Conservation (phyloP, 2,329 filamentous ascomycete genomes). For the Venturia carpophila region DNA sequence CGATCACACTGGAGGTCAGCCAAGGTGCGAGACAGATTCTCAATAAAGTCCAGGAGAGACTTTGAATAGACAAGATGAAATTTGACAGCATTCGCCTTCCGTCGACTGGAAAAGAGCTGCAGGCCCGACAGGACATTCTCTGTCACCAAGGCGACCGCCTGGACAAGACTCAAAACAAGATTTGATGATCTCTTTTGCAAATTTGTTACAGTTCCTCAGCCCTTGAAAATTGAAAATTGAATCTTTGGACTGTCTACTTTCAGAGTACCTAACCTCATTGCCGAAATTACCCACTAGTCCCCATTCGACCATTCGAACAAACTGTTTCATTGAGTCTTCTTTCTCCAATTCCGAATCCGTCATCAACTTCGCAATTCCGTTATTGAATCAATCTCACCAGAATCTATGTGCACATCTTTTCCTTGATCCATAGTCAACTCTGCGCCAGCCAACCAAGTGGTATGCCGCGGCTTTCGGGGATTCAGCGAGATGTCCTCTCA, state of each 20-base stretch:
- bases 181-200: too few species aligned
- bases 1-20: constrained; percentile 45
- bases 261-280: too few species aligned
- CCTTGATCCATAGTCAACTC: too few species aligned
- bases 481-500: constrained; percentile 81
- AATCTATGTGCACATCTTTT: neutral
- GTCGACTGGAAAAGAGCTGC: neutral
- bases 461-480: constrained; percentile 59
- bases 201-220: too few species aligned
- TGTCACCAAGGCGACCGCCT: neutral
- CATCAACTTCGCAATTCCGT: too few species aligned
- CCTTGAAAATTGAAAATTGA: too few species aligned
- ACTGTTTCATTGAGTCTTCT: neutral
- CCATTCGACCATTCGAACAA: neutral
- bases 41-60: constrained; percentile 20
- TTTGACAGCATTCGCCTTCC: neutral
- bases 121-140: neutral
- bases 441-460: neutral
- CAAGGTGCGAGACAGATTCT: constrained; percentile 32
- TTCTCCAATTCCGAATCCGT: neutral
- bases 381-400: neutral
- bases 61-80: neutral
- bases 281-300: neutral
- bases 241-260: too few species aligned
- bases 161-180: too few species aligned